Evolutionary conservation across 2,329 filamentous ascomycete species (phyloP), one percentile per base, ranked within the genome.

Genomic region (Fusarium bulbicola): DNA sequence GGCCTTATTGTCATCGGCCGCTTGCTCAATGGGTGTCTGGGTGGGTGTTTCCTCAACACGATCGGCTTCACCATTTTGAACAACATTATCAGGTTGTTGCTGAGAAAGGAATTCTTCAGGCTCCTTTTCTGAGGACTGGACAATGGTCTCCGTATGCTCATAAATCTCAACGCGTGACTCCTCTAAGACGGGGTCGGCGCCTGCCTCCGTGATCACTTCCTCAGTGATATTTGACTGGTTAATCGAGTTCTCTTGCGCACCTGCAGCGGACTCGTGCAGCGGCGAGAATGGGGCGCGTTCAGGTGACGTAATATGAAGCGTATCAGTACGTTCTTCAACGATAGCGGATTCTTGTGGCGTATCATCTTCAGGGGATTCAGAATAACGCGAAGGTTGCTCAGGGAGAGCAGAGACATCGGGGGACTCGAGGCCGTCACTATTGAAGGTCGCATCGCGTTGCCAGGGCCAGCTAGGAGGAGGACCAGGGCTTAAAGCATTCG

Each of bases 121-220:
- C 28, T 72, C 46, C 10, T 65, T 74, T 43, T 73, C 71, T 13
- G 70, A 74, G 9, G 71, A 73, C n/a, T 74, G 70, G n/a, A 74
- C 42, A 24, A 73, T 59, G 16, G 67, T 73, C 36, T 73, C 71
- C 10, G 40, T 61, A n/a, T 72, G 52, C 37, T 72, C 59, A 36
- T 66, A 42, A 34, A 68, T 60, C 46, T 73, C 63, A 39, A 72
- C 39, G 36, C 67, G 71, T 26, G 50, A 56, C 42, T 62, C 62
- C 30, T 43, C 60, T 8, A 59, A 40, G 7, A 20, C 32, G 5
- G 56, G 53, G 12, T 43, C 64, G 8, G 26, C n/a, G 18, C 45
- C 56, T 16, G 59, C 52, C 5, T 56, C 50, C 16, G 12, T 16
- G 8, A 13, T 4, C 2, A 40, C 21, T 24, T 70, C 54, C 10